Conservation (phyloP, 2,329 filamentous ascomycete genomes). For the Fusarium nelsonii region DNA sequence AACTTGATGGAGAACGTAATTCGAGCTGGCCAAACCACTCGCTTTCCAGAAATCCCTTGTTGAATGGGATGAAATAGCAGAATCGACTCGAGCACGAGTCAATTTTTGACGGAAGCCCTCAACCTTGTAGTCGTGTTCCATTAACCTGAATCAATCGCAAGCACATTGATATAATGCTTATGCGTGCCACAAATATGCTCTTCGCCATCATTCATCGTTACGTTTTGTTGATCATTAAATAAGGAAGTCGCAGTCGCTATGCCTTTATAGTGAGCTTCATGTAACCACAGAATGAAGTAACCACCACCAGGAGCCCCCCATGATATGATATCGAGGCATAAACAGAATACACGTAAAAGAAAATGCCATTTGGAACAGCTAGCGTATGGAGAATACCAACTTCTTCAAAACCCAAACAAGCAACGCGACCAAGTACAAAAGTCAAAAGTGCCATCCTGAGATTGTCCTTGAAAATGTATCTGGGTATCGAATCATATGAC, state of each 20-base stretch:
- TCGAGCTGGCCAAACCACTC: background rate
- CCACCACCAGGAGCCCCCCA: background rate
- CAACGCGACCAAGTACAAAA: slow-evolving; percentile 22
- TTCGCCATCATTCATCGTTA: slow-evolving; percentile 27
- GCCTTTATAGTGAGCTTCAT: background rate
- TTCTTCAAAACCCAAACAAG: slow-evolving; percentile 7
- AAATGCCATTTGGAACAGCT: slow-evolving; percentile 5
- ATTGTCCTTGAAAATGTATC: slow-evolving; percentile 33
- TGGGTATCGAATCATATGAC: slow-evolving; percentile 39
- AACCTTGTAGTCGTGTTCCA: background rate
- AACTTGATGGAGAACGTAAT: slow-evolving; percentile 17
- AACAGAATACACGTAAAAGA: background rate
- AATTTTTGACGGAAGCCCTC: background rate
- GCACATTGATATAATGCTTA: background rate
- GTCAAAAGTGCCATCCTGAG: slow-evolving; percentile 29
- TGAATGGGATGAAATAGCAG: slow-evolving; percentile 5
- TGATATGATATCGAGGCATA: background rate
- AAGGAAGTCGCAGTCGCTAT: slow-evolving; percentile 9
- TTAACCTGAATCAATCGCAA: background rate
- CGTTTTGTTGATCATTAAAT: slow-evolving; percentile 36
- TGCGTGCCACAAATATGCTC: slow-evolving; percentile 9
- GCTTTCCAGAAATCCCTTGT: slow-evolving; percentile 3
- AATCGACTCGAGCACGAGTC: background rate
- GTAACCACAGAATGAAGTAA: background rate
- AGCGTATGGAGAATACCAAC: background rate